Base-by-base conservation (phyloP, 495 filamentous ascomycete genomes). In the Hypoxylon trugodes region DNA sequence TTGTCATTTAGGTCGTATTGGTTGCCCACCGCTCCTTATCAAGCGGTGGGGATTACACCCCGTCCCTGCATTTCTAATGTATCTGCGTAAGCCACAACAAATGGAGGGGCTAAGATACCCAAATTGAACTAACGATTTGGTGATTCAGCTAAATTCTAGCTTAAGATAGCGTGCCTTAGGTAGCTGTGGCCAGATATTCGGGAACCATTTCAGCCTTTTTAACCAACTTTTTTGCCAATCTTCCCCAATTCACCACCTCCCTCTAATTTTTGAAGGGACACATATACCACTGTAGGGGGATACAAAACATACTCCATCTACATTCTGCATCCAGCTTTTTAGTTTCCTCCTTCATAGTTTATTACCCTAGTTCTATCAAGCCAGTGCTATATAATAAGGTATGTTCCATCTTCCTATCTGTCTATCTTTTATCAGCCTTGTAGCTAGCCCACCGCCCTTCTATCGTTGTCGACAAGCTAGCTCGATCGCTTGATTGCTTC, bases 131-230 rank as follows among this genome's bases (percentile, higher is more conserved):
- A 51, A 36, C 43, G 37, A 65, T 71, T 59, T 69, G 61, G 58
- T 64, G 61, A 64, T 64, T 64, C 47, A 64, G 62, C 55, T 60
- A 40, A 47, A 47, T 61, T 61, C 15, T n/a, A n/a, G n/a, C n/a
- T n/a, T n/a, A n/a, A n/a, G n/a, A n/a, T n/a, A n/a, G n/a, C 4
- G 32, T 50, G 13, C 35, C 9, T 28, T 54, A 38, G n/a, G 15
- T 49, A 24, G 41, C 30, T 61, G 52, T 61, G 65, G 65, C 65
- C 58, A 68, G 59, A 68, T 72, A 68, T 63, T 72, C 67, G 64
- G 37, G 64, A 70, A 61, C 50, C 30, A 59, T 67, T n/a, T 61
- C 57, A 63, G 41, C 65, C 53, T 22, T 59, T 68, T 66, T 57
- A 60, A 40, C 56, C 55, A 55, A 64, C 40, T 25, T n/a, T n/a